phyloP scores from a whole-genome alignment of 116 monocot species.

The Posidonia oceanica region DNA sequence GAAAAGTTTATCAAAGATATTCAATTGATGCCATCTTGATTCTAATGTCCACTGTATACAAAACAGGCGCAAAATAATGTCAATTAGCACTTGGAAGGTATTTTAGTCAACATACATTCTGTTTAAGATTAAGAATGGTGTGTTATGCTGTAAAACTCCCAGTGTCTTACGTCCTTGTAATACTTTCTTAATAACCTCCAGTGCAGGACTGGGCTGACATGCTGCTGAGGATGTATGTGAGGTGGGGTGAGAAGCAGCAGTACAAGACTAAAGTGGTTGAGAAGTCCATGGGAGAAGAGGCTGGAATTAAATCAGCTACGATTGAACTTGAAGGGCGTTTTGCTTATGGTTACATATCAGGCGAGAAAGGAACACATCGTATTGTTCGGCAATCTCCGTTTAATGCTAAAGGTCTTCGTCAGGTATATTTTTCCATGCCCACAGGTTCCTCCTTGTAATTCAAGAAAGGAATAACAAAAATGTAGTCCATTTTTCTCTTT shows the following conservation, averaged over 20 bases:
- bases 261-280: constrained; percentile 85
- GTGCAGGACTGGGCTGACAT: constrained; percentile 99
- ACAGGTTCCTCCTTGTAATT: background rate
- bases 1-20: too few species aligned
- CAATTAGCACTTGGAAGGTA: background rate
- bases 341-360: constrained; percentile 95
- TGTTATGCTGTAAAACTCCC: too few species aligned
- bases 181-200: constrained; percentile 22
- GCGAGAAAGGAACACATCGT: constrained; percentile 94
- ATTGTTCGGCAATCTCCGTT: constrained; percentile 95
- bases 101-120: background rate
- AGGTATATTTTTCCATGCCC: constrained; percentile 29
- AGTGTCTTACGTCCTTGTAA: background rate
- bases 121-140: too few species aligned
- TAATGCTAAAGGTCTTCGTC: constrained; percentile 97
- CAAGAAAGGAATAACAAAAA: too few species aligned
- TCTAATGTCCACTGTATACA: too few species aligned
- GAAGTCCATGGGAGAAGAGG: constrained; percentile 90
- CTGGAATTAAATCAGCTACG: constrained; percentile 89
- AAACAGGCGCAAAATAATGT: too few species aligned
- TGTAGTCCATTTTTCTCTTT: too few species aligned
- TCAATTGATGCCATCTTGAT: too few species aligned
- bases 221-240: constrained; percentile 85
- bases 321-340: constrained; percentile 88
- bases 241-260: constrained; percentile 88